phyloP scores from a whole-genome alignment of 345 rosid species.

The Raphanus raphanistrum region DNA sequence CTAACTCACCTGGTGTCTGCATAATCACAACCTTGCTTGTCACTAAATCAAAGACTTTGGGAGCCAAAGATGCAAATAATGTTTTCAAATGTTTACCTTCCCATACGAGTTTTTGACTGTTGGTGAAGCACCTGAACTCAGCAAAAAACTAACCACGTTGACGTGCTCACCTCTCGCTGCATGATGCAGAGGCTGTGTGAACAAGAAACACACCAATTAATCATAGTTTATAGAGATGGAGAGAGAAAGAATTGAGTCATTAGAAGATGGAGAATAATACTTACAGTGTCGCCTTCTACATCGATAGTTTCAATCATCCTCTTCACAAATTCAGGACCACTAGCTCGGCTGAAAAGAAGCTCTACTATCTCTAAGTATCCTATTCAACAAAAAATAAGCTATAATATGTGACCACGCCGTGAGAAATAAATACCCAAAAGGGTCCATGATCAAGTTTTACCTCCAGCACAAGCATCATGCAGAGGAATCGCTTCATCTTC shows the following conservation, averaged over 20 bases:
- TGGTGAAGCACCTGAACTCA: conserved; percentile 69
- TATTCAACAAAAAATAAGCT: conserved; percentile 26
- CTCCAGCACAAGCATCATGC: conserved; percentile 95
- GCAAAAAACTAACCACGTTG: conserved; percentile 62
- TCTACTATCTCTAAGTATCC: conserved; percentile 70
- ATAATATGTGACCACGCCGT: not conserved
- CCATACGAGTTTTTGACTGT: conserved; percentile 56
- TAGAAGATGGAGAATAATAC: conserved; percentile 44
- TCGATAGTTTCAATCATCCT: conserved; percentile 78
- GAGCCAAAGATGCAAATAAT: not conserved
- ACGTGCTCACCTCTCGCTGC: conserved; percentile 93
- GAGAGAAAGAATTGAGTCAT: not conserved
- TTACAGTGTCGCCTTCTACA: conserved; percentile 83
- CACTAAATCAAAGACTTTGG: not conserved
- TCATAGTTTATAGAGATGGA: not conserved
- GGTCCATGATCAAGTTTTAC: conserved; percentile 36
- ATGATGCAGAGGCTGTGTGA: conserved; percentile 91
- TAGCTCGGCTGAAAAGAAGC: conserved; percentile 61
- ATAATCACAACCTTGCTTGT: conserved; percentile 26
- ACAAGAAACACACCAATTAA: not conserved
- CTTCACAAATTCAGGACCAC: conserved; percentile 44
- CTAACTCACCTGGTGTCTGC: conserved; percentile 66
- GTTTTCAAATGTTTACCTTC: conserved; percentile 51
- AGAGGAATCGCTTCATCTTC: conserved; percentile 94
- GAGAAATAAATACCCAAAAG: not conserved